These are phyloP conservation scores for Mortierella alpina DNA, from an alignment of 192 early-diverging fungal species.

Conservation along the genomic window DNA sequence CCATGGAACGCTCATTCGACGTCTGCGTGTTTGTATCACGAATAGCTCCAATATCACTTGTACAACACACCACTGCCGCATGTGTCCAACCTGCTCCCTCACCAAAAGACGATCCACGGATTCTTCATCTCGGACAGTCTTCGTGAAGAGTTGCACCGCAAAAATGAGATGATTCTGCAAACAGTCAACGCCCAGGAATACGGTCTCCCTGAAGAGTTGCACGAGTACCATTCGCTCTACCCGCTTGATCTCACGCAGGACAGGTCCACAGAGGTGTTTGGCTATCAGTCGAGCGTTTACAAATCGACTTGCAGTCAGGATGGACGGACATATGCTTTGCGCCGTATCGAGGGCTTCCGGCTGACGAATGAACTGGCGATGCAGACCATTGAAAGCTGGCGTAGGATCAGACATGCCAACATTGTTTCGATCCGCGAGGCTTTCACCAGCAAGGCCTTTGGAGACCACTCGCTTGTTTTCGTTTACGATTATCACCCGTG, in stretches of 20 bases:
- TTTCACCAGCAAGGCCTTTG: conserved; percentile 96
- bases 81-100: conserved; percentile 73
- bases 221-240: conserved; percentile 89
- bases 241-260: conserved; percentile 70
- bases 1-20: not conserved
- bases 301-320: conserved; percentile 87
- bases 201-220: conserved; percentile 80
- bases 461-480: conserved; percentile 95
- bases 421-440: conserved; percentile 92
- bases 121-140: conserved; percentile 90
- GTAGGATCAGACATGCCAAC: conserved; percentile 81
- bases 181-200: conserved; percentile 64
- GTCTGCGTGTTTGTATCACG: not conserved
- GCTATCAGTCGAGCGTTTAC: conserved; percentile 81
- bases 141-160: conserved; percentile 80
- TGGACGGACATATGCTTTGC: conserved; percentile 85
- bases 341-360: conserved; percentile 85
- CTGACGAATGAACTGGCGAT: conserved; percentile 86
- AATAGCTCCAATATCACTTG: conserved; percentile 83
- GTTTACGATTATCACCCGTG: conserved; percentile 96
- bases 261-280: conserved; percentile 69
- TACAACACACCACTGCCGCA: conserved; percentile 79
- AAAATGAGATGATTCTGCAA: conserved; percentile 71
- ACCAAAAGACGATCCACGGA: conserved; percentile 82
- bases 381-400: conserved; percentile 87